Percentiles rank a stretch among this genome's conserved stretches.
Conservation (phyloP, 352 stramenopile species). For the Phytophthora capsici region DNA sequence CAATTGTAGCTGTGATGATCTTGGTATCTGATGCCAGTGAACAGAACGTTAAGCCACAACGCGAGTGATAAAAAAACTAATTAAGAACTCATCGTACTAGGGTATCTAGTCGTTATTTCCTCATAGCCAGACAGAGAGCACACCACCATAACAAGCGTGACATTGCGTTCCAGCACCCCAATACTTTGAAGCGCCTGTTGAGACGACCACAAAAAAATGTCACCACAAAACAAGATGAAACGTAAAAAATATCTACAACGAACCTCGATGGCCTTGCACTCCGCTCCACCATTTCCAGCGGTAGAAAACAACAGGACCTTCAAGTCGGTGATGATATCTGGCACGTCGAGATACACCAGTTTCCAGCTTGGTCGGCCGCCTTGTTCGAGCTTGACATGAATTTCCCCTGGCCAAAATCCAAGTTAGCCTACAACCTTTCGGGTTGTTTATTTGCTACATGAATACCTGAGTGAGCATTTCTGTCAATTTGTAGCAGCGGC, state of each 20-base stretch:
- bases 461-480: background rate
- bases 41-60: background rate
- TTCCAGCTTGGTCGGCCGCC: background rate
- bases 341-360: slow-evolving; percentile 1
- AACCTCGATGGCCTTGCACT: slow-evolving; percentile 2
- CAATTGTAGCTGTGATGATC: background rate
- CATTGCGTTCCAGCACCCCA: background rate
- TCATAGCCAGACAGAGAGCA: background rate
- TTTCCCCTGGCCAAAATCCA: background rate
- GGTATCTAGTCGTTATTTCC: slow-evolving; percentile 1
- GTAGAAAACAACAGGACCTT: background rate
- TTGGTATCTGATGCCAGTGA: background rate
- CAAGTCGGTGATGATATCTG: background rate
- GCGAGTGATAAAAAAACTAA: no score
- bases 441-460: background rate
- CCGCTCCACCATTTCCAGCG: background rate
- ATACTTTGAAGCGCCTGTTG: background rate
- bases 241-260: background rate
- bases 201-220: background rate
- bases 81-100: background rate
- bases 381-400: background rate
- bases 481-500: background rate
- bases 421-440: background rate
- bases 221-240: background rate
- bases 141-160: background rate